These are phyloP conservation scores for Schwanniomyces vanrijiae DNA, from an alignment of 805 yeast genomes.

Conservation along the genomic window DNA sequence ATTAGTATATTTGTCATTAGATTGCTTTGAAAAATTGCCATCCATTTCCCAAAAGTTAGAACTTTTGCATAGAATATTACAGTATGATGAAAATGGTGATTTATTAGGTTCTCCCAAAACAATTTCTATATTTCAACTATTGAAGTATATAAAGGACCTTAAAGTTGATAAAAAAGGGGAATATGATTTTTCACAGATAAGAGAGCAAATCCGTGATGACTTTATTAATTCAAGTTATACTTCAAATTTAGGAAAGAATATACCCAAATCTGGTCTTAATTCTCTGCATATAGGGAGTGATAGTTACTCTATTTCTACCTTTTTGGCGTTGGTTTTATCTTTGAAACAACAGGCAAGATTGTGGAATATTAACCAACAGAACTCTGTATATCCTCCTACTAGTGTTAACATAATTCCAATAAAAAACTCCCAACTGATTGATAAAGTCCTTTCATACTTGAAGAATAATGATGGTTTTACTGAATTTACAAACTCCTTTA, in stretches of 20 bases:
- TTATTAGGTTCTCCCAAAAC: constrained; percentile 28
- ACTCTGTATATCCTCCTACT: constrained; percentile 27
- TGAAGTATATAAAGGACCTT: constrained; percentile 15
- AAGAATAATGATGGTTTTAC: constrained; percentile 17
- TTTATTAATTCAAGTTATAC: background rate
- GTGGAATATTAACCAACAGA: constrained; percentile 39
- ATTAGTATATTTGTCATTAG: constrained; percentile 36
- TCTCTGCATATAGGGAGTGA: constrained; percentile 8
- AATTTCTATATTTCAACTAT: constrained; percentile 35
- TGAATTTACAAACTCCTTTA: constrained; percentile 21
- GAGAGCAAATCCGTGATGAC: background rate
- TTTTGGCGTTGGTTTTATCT: constrained; percentile 47
- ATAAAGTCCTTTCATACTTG: constrained; percentile 16
- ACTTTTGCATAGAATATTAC: constrained; percentile 45
- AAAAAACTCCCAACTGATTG: constrained; percentile 10
- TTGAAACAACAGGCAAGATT: constrained; percentile 48
- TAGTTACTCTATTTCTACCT: constrained; percentile 19
- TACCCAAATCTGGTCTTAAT: constrained; percentile 3
- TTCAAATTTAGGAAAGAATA: constrained; percentile 10
- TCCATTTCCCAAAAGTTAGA: constrained; percentile 43
- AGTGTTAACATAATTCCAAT: constrained; percentile 35
- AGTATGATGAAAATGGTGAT: constrained; percentile 35
- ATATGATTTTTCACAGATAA: background rate
- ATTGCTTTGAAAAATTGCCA: constrained; percentile 42
- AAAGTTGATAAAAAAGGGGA: background rate